Evolutionary conservation across 2,329 filamentous ascomycete genomes (phyloP).

Genomic region (Aspergillus sp.): DNA sequence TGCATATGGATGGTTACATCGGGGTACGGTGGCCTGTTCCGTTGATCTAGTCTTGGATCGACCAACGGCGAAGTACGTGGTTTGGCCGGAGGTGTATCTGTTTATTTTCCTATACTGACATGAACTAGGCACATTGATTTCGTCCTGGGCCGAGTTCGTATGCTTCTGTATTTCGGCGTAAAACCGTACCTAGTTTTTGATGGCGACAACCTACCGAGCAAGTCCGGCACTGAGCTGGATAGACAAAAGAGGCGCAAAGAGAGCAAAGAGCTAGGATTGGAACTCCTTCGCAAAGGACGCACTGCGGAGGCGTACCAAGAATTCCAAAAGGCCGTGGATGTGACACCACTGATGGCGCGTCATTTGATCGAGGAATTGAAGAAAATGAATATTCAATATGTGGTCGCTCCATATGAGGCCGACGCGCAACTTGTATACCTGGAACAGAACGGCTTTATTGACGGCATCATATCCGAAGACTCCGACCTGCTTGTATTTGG

Average conservation of each 20-base stretch:
- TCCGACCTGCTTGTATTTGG: conserved; percentile 96
- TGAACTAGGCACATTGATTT: conserved; percentile 73
- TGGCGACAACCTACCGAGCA: conserved; percentile 91
- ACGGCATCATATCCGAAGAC: conserved; percentile 91
- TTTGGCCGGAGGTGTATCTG: conserved; percentile 30
- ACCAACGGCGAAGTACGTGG: conserved; percentile 73
- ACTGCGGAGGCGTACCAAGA: conserved; percentile 76
- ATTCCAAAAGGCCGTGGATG: conserved; percentile 91
- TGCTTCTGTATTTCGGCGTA: conserved; percentile 90
- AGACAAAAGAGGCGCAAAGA: conserved; percentile 74
- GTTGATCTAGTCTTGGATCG: conserved; percentile 86
- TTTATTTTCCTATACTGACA: conserved; percentile 55
- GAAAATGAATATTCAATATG: conserved; percentile 72
- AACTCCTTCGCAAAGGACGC: conserved; percentile 79
- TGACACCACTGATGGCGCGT: conserved; percentile 94
- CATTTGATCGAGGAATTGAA: conserved; percentile 90
- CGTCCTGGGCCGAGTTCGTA: conserved; percentile 83
- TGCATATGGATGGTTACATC: conserved; percentile 97
- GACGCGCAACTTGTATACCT: conserved; percentile 96
- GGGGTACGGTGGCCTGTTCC: conserved; percentile 85
- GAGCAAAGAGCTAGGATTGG: conserved; percentile 71
- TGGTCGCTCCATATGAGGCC: conserved; percentile 96
- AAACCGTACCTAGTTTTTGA: conserved; percentile 97
- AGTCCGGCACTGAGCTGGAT: conserved; percentile 79
- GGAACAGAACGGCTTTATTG: conserved; percentile 78